Conservation (phyloP, 805 yeast species). For the Clavispora phyllophila region DNA sequence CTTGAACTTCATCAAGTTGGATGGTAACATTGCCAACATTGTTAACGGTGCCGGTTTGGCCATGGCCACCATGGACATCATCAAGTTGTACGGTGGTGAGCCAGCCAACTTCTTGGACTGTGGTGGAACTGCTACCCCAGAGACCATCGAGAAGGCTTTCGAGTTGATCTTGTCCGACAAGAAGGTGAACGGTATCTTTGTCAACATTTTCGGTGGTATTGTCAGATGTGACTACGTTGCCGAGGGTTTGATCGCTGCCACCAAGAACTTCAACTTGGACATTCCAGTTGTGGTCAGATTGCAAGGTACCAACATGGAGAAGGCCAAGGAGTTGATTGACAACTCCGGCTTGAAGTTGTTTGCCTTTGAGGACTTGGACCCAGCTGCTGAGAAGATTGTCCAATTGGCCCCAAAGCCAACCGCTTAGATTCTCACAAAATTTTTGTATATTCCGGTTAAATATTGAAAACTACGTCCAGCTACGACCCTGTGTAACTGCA, state of each 20-base stretch:
- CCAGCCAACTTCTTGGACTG: constrained; percentile 99
- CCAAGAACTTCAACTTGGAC: constrained; percentile 82
- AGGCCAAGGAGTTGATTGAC: constrained; percentile 80
- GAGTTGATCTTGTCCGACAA: constrained; percentile 85
- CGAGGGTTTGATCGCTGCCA: constrained; percentile 91
- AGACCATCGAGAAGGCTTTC: constrained; percentile 96
- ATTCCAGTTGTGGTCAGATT: constrained; percentile 97
- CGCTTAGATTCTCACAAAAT: constrained; percentile 3
- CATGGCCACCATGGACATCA: constrained; percentile 99
- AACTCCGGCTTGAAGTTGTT: constrained; percentile 90
- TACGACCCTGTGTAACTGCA: background rate
- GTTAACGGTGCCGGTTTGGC: constrained; percentile 99
- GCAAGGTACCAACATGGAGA: constrained; percentile 93
- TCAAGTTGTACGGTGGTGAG: constrained; percentile 95
- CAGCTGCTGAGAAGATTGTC: constrained; percentile 95
- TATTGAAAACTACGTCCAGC: background rate
- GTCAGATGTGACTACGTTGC: constrained; percentile 99
- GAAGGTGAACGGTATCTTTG: constrained; percentile 90
- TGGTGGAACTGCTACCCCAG: constrained; percentile 99
- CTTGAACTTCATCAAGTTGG: constrained; percentile 93
- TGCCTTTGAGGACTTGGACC: constrained; percentile 88
- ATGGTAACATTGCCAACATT: constrained; percentile 97
- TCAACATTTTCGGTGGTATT: constrained; percentile 98
- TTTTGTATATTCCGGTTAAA: constrained; percentile 1
- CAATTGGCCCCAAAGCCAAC: constrained; percentile 46